phyloP scores from a whole-genome alignment of 2,329 filamentous ascomycete genomes.

The Exophiala sp. region DNA sequence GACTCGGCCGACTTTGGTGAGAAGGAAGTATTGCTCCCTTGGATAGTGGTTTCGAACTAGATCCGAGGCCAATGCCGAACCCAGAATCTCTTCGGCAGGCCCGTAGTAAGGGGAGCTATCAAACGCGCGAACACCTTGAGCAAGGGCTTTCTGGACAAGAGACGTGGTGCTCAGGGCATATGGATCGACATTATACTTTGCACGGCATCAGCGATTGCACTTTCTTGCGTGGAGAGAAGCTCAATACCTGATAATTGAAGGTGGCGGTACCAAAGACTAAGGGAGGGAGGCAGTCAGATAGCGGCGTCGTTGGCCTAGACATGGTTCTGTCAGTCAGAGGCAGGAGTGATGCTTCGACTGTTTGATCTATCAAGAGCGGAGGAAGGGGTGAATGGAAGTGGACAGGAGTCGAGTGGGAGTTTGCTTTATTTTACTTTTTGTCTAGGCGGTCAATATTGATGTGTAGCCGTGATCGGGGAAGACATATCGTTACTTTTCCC shows the following conservation, averaged over 20 bases:
- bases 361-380: neutral
- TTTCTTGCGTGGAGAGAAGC: conserved; percentile 32
- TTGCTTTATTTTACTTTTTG: neutral
- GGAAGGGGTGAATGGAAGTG: conserved; percentile 4
- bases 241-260: conserved; percentile 40
- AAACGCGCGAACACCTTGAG: conserved; percentile 46
- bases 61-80: conserved; percentile 40
- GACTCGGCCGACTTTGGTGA: conserved; percentile 60
- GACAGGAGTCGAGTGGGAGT: neutral
- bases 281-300: conserved; percentile 41
- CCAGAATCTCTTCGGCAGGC: conserved; percentile 48
- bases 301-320: conserved; percentile 19
- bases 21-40: conserved; percentile 52
- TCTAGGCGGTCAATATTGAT: conserved; percentile 7
- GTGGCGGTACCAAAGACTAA: conserved; percentile 47
- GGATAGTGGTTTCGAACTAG: conserved; percentile 46
- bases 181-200: conserved; percentile 45
- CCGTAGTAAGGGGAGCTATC: conserved; percentile 53
- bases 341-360: neutral
- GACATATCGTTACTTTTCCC: neutral
- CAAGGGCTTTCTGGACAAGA: conserved; percentile 44
- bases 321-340: conserved; percentile 12
- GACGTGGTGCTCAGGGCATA: conserved; percentile 45
- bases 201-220: conserved; percentile 42
- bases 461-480: neutral